Evolutionary conservation across 495 filamentous ascomycete genomes (phyloP).

Genomic region (Wilcoxina mikolae): DNA sequence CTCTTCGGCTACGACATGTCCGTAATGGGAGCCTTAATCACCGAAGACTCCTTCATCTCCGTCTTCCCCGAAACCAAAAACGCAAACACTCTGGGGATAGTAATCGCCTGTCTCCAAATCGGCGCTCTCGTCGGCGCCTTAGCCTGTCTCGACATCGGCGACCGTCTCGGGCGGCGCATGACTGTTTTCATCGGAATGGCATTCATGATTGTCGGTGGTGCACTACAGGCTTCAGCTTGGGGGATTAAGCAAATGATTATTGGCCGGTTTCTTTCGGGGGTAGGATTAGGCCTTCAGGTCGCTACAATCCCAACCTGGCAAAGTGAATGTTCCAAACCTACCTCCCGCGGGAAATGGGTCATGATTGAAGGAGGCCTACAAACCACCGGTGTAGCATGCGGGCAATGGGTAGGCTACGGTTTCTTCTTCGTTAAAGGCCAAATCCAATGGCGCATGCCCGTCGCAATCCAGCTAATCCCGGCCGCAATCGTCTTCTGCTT

Average conservation of each 20-base stretch:
- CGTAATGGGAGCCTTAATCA: conserved; percentile 14
- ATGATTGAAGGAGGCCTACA: conserved; percentile 61
- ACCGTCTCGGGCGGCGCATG: conserved; percentile 51
- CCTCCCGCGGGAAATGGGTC: conserved; percentile 59
- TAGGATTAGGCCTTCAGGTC: conserved; percentile 54
- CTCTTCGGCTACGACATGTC: conserved; percentile 14
- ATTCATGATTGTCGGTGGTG: conserved; percentile 57
- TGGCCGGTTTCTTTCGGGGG: conserved; percentile 51
- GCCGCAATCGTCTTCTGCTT: conserved; percentile 45
- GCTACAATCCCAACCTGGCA: conserved; percentile 64
- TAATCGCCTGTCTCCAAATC: conserved; percentile 54
- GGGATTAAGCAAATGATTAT: conserved; percentile 47
- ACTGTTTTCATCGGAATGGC: conserved; percentile 55
- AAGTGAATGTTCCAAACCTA: conserved; percentile 60
- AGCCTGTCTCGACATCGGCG: conserved; percentile 54
- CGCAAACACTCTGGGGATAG: conserved; percentile 33
- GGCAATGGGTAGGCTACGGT: conserved; percentile 62
- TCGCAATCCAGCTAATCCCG: conserved; percentile 60
- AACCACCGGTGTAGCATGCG: conserved; percentile 57
- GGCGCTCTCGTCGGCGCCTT: conserved; percentile 62
- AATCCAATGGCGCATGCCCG: conserved; percentile 59
- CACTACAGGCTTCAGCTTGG: conserved; percentile 48
- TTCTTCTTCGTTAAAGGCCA: conserved; percentile 49
- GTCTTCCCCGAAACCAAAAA: conserved; percentile 14
- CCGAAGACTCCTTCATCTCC: conserved; percentile 9